Percentiles rank a stretch among this genome's conserved stretches.
phyloP scores from a whole-genome alignment of 2,329 filamentous ascomycete species.

The Corynespora cassiicola region DNA sequence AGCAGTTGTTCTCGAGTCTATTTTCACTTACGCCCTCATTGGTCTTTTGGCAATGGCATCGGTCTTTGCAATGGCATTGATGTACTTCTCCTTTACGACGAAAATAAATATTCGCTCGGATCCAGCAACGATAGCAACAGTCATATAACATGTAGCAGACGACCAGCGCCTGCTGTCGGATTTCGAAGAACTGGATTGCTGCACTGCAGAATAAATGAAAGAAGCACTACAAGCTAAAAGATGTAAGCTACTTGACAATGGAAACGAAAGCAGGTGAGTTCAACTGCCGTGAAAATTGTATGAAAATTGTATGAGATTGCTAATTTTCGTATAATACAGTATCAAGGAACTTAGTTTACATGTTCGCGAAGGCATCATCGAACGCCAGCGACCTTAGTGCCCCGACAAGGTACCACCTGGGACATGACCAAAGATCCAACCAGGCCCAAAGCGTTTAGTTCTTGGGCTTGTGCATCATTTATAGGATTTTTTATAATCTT shows the following conservation, averaged over 20 bases:
- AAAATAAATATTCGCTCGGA: slow-evolving; percentile 32
- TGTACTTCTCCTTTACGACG: slow-evolving; percentile 27
- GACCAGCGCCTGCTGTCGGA: slow-evolving; percentile 24
- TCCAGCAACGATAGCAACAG: slow-evolving; percentile 43
- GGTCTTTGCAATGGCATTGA: slow-evolving; percentile 24
- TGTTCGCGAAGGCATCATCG: too few species aligned
- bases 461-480: slow-evolving; percentile 19
- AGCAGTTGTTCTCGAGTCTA: slow-evolving; percentile 45
- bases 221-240: slow-evolving; percentile 15
- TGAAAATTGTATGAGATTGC: neutral
- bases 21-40: slow-evolving; percentile 48
- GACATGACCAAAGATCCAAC: too few species aligned
- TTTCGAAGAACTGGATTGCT: slow-evolving; percentile 31
- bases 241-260: slow-evolving; percentile 23
- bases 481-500: slow-evolving; percentile 21
- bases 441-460: slow-evolving; percentile 28
- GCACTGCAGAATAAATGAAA: slow-evolving; percentile 21
- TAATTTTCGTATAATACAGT: too few species aligned
- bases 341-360: too few species aligned
- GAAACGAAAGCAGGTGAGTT: slow-evolving; percentile 8
- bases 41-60: slow-evolving; percentile 36
- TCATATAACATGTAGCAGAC: slow-evolving; percentile 43
- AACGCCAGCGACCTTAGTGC: too few species aligned
- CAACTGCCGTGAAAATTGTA: neutral
- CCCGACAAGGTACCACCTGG: too few species aligned